A percentile compares a stretch with the other conserved stretches of the same genome.
Evolutionary conservation across 139 green algal species (phyloP).

Genomic region (Micractinium conductrix): DNA sequence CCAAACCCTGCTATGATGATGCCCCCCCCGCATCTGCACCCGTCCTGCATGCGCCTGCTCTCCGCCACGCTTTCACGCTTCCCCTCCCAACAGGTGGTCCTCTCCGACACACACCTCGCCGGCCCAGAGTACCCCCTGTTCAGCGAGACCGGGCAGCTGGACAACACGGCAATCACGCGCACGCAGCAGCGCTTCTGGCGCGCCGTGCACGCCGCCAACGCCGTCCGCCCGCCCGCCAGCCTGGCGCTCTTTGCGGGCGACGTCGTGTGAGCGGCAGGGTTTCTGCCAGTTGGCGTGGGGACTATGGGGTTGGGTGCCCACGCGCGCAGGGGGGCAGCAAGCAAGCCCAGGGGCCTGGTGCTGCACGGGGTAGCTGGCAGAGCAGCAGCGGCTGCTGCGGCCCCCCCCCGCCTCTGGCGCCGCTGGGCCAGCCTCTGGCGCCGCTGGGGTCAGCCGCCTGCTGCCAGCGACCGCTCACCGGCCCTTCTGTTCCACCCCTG

Average conservation of each 20-base stretch:
- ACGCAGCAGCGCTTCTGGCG: constrained; percentile 38
- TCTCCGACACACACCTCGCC: constrained; percentile 22
- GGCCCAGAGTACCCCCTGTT: constrained; percentile 25
- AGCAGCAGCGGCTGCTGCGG: background rate
- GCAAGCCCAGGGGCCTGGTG: background rate
- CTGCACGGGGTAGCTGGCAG: background rate
- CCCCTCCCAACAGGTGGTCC: background rate
- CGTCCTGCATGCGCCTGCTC: background rate
- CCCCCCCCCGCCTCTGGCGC: too few species aligned
- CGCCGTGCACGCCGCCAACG: constrained; percentile 12
- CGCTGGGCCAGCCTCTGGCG: too few species aligned
- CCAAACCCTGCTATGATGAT: too few species aligned
- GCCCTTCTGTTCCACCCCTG: background rate
- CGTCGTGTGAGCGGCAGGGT: background rate
- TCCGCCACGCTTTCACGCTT: too few species aligned
- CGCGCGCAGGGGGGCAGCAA: background rate
- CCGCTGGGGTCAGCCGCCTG: background rate
- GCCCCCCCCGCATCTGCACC: background rate
- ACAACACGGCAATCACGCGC: constrained; percentile 22
- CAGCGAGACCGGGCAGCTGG: constrained; percentile 12
- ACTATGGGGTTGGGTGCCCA: too few species aligned
- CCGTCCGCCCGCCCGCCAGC: background rate
- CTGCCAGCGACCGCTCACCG: background rate
- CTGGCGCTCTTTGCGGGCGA: constrained; percentile 26
- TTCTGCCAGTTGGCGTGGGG: too few species aligned